Base-by-base conservation (phyloP, 768 basidiomycete species). In the Tulasnella sp. region DNA sequence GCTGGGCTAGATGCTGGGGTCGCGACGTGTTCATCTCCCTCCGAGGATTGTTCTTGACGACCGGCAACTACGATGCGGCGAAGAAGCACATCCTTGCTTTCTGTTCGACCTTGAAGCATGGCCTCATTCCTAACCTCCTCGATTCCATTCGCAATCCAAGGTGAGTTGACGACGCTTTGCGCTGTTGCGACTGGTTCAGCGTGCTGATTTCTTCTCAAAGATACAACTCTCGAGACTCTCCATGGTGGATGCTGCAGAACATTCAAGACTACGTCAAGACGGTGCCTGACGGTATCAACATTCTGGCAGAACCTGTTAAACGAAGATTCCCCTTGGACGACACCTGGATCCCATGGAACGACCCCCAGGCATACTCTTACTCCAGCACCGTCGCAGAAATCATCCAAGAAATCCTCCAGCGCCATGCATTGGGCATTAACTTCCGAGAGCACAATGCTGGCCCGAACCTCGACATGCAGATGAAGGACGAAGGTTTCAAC, bases 211-310 rank as follows among this genome's bases (percentile, higher is more conserved):
- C 12, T 8, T 36, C 24, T 72, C 46, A n/a, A 72, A 94, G 94
- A 81, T 97, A 96, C 85, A 99, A 99, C 85, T 99, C 95, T 6
- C 92, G 98, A 76, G 98, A 99, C 84, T 96, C 95, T 9, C 97
- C 98, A 5, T 99, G 97, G 97, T 99, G 96, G 95, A 97, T 99
- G 94, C 85, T 98, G 80, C 97, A 99, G 84, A 98, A 94, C 83
- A 98, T 99, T 77, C 98, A 99, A 83, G 96, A 99, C 84, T 99
- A 98, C 84, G 92, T 90, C 31, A 86, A 86, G 71, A 92, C 88
- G 84, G 95, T 93, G 0, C 97, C 98, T 0, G 92, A 95, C 81
- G 98, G 98, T 0, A 83, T 93, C 39, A 87, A 91, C 0, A 89
- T 99, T 79, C 89, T 99, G 40, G 88, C 91, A 1, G 96, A 97